Percentiles rank a stretch among this genome's conserved stretches.
phyloP scores from a whole-genome alignment of 257 asterid genomes.

The Nicotiana attenuata region DNA sequence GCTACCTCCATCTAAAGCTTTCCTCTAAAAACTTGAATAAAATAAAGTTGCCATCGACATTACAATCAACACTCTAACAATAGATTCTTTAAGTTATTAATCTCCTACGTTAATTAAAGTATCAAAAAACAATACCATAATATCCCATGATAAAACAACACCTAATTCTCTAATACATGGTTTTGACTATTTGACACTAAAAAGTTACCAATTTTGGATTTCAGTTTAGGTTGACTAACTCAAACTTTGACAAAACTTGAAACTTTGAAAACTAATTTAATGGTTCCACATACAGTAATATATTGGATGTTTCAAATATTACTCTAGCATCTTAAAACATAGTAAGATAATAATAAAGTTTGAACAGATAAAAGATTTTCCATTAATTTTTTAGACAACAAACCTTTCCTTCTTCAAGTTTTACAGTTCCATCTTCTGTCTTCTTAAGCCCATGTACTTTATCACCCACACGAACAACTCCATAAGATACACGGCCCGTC shows the following conservation, averaged over 20 bases:
- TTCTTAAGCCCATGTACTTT: slow-evolving; percentile 79
- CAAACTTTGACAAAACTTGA: background rate
- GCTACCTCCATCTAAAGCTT: background rate
- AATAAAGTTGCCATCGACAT: background rate
- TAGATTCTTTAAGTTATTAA: background rate
- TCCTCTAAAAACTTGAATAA: background rate
- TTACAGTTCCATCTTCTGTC: slow-evolving; percentile 64
- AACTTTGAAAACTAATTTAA: background rate
- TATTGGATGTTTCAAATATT: background rate
- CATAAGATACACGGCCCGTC: slow-evolving; percentile 89
- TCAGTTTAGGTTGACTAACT: background rate
- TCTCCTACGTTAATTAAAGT: background rate
- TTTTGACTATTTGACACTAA: background rate
- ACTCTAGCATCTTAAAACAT: background rate
- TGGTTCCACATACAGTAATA: background rate
- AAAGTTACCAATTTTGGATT: background rate
- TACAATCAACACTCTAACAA: background rate
- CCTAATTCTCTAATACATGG: background rate
- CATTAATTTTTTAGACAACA: slow-evolving; percentile 9
- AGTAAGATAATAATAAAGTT: background rate
- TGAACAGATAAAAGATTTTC: background rate
- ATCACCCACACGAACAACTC: slow-evolving; percentile 82
- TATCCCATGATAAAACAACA: background rate
- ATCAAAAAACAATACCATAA: background rate
- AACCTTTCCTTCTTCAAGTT: slow-evolving; percentile 98